Evolutionary conservation across 148 eudicot genomes (phyloP), one percentile per base, ranked within the genome.

Genomic region (Rhododendron ovatum): DNA sequence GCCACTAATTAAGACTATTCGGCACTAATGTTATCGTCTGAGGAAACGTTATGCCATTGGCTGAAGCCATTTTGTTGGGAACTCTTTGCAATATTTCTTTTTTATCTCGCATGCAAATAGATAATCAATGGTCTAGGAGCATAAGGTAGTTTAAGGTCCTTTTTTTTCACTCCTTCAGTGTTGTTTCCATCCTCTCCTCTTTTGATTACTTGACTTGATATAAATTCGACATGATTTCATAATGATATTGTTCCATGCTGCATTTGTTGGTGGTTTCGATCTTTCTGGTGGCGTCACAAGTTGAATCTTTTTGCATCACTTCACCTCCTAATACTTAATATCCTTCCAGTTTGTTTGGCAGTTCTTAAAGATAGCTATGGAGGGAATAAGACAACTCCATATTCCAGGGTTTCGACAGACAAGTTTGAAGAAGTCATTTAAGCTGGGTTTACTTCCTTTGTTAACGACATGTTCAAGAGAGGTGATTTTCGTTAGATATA

Each of bases 401-500:
- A 26, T 47, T 74, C 90, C 88, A n/a, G 95, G 94, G 63, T 83
- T 84, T 22, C 85, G 92, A 80, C 92, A 90, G 39, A 76, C 78
- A 88, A 91, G 90, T 67, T 39, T 95, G 93, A 94, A 89, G 86
- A 92, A 87, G 83, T 89, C 94, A n/a, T 92, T 95, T 85, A 89
- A 88, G 85, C 90, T 88, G 10, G 87, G 80, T 20, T 48, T 92
- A 18, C 90, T 89, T 18, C 89, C 93, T 87, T 86, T 95, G 57
- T 94, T 94, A 78, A 93, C 94, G 24, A 89, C 95, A 20, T 91
- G 91, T 85, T 85, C 94, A 41, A 90, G 84, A n/a, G 93, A 95
- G 95, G 98, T 95, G 83, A 50, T 2, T 63, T 18, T 37, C 61
- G 30, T 5, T 73, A 43, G 67, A 67, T 69, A 83, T 50, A 37